These are phyloP conservation scores for Stagonosporopsis rhizophila DNA, from an alignment of 2,329 filamentous ascomycete genomes.

Conservation along the genomic window DNA sequence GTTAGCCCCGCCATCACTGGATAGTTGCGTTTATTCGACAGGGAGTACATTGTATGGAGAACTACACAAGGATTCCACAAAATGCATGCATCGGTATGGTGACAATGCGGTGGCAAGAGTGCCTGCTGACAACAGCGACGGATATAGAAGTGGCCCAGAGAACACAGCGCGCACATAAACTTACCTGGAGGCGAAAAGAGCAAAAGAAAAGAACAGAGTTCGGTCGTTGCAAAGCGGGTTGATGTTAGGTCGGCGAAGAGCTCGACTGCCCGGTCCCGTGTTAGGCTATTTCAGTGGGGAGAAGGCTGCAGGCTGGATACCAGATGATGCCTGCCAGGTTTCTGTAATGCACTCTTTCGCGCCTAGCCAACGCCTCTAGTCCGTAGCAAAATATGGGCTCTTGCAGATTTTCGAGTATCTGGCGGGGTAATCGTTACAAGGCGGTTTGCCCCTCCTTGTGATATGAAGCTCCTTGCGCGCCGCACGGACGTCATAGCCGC, in stretches of 20 bases:
- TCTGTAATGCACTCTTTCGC: neutral
- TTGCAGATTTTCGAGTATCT: neutral
- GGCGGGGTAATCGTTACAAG: slow-evolving; percentile 12
- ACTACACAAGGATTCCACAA: neutral
- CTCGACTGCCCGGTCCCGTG: slow-evolving; percentile 5
- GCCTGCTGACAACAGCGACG: neutral
- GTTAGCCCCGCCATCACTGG: slow-evolving; percentile 16
- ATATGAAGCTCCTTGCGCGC: slow-evolving; percentile 9
- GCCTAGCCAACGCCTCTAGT: slow-evolving; percentile 6
- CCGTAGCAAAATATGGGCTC: neutral
- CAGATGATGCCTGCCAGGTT: slow-evolving; percentile 1
- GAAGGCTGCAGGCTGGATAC: slow-evolving; percentile 1
- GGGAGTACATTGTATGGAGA: no score
- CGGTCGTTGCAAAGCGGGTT: slow-evolving; percentile 1
- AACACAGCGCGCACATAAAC: neutral
- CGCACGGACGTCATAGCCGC: slow-evolving; percentile 20
- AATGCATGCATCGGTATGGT: neutral
- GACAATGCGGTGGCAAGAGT: neutral
- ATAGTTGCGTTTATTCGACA: neutral
- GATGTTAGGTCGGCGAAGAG: slow-evolving; percentile 10
- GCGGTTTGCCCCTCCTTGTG: slow-evolving; percentile 15
- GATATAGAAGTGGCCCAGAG: neutral
- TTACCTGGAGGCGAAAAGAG: slow-evolving; percentile 4
- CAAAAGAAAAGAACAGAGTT: neutral
- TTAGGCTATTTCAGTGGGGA: slow-evolving; percentile 2